A percentile compares a stretch with the other conserved stretches of the same genome.
Conservation (phyloP, 805 yeast species). For the Kodamaea hsintzibuensis region DNA sequence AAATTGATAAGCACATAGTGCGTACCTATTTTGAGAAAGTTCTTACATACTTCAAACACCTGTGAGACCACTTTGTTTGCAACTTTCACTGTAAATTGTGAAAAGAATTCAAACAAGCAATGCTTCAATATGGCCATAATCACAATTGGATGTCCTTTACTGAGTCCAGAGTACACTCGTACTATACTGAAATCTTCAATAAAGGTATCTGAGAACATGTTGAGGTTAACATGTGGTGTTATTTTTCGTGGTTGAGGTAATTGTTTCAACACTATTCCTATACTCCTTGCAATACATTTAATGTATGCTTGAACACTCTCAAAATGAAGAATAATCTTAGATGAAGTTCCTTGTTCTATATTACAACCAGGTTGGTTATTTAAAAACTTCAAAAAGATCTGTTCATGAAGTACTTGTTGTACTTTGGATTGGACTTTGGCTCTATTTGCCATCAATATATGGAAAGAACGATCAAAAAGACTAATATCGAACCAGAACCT, state of each 20-base stretch:
- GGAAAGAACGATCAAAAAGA: conserved; percentile 6
- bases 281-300: neutral
- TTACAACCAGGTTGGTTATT: conserved; percentile 3
- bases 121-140: conserved; percentile 9
- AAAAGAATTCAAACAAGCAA: conserved; percentile 6
- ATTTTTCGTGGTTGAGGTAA: neutral
- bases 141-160: conserved; percentile 10
- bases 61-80: neutral
- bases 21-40: conserved; percentile 6
- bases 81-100: conserved; percentile 2
- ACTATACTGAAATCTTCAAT: conserved; percentile 13
- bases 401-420: neutral
- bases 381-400: neutral
- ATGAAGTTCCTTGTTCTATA: neutral
- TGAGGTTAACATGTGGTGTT: conserved; percentile 2
- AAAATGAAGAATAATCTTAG: neutral
- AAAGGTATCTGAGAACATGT: neutral
- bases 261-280: neutral
- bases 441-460: conserved; percentile 1
- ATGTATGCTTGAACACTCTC: neutral
- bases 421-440: neutral
- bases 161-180: conserved; percentile 10
- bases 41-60: conserved; percentile 6
- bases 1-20: conserved; percentile 4
- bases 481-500: conserved; percentile 7